phyloP scores from a whole-genome alignment of 257 asterid genomes.

The Rubia yunnanensis region DNA sequence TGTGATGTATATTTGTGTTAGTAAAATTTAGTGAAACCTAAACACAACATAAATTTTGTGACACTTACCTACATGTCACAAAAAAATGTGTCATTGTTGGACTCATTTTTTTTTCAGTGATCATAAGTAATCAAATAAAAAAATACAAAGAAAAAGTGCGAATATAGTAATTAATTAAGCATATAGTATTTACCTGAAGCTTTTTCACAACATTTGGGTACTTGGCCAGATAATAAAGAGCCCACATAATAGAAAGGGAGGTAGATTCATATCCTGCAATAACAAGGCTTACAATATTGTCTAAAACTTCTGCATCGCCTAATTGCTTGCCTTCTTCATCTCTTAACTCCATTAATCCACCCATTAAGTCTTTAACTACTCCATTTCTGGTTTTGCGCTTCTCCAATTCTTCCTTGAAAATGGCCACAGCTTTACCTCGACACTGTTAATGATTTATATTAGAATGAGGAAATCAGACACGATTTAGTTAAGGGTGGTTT shows the following conservation, averaged over 20 bases:
- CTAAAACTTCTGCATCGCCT: conserved; percentile 15
- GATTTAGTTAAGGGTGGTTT: too few species aligned
- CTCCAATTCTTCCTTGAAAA: conserved; percentile 40
- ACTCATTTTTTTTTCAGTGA: too few species aligned
- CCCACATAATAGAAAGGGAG: conserved; percentile 20
- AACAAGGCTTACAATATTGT: conserved; percentile 19
- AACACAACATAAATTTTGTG: too few species aligned
- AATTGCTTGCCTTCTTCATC: conserved; percentile 18
- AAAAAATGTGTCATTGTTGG: too few species aligned
- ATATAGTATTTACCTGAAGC: not conserved
- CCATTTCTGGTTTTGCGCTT: conserved; percentile 17
- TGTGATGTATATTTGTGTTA: too few species aligned
- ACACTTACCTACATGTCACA: too few species aligned
- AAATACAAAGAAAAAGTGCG: too few species aligned
- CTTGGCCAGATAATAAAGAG: conserved; percentile 16
- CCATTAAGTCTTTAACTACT: conserved; percentile 11
- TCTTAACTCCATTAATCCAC: conserved; percentile 6
- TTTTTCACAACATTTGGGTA: conserved; percentile 3
- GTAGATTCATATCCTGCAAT: conserved; percentile 21
- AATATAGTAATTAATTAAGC: too few species aligned
- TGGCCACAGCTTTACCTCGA: conserved; percentile 30
- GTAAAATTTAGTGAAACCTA: too few species aligned
- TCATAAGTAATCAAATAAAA: too few species aligned
- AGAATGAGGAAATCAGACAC: too few species aligned
- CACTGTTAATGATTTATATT: conserved; percentile 42